Percentiles rank a stretch among this genome's conserved stretches.
phyloP scores from a whole-genome alignment of 805 yeast genomes.

The Hanseniaspora taiwanica region DNA sequence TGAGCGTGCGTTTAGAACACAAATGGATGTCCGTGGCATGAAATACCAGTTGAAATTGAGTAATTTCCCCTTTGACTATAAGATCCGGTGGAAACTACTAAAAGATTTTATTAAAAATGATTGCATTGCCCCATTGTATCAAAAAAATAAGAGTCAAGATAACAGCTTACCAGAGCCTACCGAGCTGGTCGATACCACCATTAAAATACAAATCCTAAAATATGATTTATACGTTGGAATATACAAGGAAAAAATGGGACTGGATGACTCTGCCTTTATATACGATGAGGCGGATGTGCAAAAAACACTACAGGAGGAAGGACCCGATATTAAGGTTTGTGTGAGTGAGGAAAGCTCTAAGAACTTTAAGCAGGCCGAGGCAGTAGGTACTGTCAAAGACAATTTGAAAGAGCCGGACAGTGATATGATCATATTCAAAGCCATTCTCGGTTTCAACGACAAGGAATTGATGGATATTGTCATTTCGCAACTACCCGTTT shows the following conservation, averaged over 20 bases:
- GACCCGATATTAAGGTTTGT: neutral
- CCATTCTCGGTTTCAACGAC: conserved; percentile 23
- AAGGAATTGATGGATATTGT: conserved; percentile 18
- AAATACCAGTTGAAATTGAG: conserved; percentile 17
- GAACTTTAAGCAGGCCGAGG: neutral
- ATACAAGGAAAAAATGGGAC: conserved; percentile 17
- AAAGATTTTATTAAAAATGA: conserved; percentile 25
- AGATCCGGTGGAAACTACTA: conserved; percentile 25
- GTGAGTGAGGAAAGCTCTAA: neutral
- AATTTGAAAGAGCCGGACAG: conserved; percentile 1
- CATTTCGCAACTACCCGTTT: conserved; percentile 9
- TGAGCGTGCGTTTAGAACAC: conserved; percentile 21
- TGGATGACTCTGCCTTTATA: conserved; percentile 2
- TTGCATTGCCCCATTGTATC: too few species aligned
- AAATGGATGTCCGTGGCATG: conserved; percentile 24
- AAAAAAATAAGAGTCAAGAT: too few species aligned
- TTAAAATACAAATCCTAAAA: neutral
- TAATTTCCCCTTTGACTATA: conserved; percentile 21
- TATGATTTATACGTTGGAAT: conserved; percentile 25
- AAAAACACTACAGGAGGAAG: neutral
- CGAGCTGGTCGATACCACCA: neutral
- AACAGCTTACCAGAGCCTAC: too few species aligned
- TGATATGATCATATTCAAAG: conserved; percentile 16
- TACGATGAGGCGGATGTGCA: neutral
- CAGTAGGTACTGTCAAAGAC: neutral